Base-by-base conservation (phyloP, 176 grass and related monocot genomes). In the Oryza officinalis region DNA sequence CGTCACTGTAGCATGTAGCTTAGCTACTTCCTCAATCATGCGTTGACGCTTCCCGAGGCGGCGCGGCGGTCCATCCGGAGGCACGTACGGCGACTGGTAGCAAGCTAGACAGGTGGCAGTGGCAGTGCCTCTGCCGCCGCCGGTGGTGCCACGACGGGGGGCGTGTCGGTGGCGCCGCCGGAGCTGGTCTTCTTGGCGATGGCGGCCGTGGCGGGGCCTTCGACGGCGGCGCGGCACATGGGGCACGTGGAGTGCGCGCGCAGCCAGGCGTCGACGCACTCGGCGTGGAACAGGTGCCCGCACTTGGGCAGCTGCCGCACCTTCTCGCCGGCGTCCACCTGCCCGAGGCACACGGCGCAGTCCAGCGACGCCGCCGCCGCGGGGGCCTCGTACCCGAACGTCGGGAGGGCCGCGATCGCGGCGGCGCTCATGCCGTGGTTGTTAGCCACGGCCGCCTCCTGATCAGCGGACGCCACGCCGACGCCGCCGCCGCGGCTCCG, bases 241-340 rank as follows among this genome's bases (percentile, higher is more conserved):
- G 94, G 94, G 68, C 94, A 97, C 1, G 88, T 97, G 50, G 69
- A 70, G 67, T 85, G 86, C 10, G 83, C 75, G 52, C 44, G 63
- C 10, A 97, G 81, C 94, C 94, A 97, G 8, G 33, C 72, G 73
- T 97, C 94, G 74, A 97, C 76, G 86, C 94, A 97, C 50, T 83
- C 86, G 77, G 72, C 80, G 69, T 97, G 94, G 85, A 93, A 93
- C 68, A 85, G 76, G 80, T 97, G 94, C 43, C n/a, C 63, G 84
- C 94, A 93, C 75, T 80, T 81, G 40, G 91, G 91, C 25, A 97
- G 80, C 30, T 27, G 87, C 65, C 78, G 79, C 73, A 83, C 87
- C 91, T 35, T 84, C 86, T 97, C 94, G 3, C 89, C 89, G 63
- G 27, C 40, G 67, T 85, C 83, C 76, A 90, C 63, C 83, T 77